Conservation (phyloP, 345 rosid species). For the Pistacia atlantica region DNA sequence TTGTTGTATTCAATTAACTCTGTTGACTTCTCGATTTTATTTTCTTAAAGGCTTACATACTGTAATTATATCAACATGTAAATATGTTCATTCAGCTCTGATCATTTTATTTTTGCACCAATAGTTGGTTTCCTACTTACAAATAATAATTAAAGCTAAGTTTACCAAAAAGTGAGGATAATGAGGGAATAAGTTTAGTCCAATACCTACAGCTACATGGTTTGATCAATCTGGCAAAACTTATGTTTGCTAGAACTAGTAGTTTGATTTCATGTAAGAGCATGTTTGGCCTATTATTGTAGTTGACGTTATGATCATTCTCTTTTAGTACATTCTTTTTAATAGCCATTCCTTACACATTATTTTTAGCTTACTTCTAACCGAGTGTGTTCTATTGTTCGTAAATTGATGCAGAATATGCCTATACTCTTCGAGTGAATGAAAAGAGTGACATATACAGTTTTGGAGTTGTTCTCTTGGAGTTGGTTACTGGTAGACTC, state of each 20-base stretch:
- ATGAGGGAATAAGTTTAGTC: not conserved
- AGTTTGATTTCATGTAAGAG: not conserved
- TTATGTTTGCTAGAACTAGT: not conserved
- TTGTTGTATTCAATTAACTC: not conserved
- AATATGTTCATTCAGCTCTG: not conserved
- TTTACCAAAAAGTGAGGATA: not conserved
- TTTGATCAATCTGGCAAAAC: not conserved
- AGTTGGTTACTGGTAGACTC: constrained; percentile 70
- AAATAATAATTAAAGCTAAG: not conserved
- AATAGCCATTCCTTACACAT: not conserved
- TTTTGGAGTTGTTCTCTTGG: constrained; percentile 85
- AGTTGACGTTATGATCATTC: not conserved
- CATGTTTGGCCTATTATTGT: not conserved
- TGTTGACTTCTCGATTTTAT: constrained; percentile 2
- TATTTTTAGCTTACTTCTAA: not conserved
- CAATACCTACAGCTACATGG: not conserved
- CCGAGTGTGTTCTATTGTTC: not conserved
- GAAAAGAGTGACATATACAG: constrained; percentile 97
- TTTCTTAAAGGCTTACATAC: not conserved
- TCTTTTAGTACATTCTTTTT: not conserved
- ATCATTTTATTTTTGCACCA: not conserved
- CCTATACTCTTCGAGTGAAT: constrained; percentile 81
- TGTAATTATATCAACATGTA: not conserved
- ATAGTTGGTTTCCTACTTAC: not conserved
- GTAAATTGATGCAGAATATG: constrained; percentile 60